Conservation (phyloP, 768 basidiomycete species). For the Trametes cingulata region DNA sequence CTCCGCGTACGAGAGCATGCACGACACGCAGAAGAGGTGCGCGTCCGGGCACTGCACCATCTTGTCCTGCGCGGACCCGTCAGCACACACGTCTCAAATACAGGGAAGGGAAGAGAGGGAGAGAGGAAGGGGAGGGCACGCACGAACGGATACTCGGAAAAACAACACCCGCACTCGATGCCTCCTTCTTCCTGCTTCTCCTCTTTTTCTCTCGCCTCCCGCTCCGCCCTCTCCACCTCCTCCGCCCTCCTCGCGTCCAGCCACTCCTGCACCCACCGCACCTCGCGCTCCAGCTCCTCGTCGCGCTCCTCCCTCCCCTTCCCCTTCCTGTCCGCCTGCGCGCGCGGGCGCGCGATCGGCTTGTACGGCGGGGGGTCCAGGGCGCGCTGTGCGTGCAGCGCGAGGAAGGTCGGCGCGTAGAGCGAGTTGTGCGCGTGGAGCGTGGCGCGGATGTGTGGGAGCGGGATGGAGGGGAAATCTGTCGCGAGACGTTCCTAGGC, state of each 20-base stretch:
- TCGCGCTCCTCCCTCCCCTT: constrained; percentile 42
- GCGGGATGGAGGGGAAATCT: constrained; percentile 61
- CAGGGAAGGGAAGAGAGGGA: too few relatives aligned
- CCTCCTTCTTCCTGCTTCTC: constrained; percentile 54
- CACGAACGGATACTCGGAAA: constrained; percentile 69
- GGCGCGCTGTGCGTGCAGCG: constrained; percentile 43
- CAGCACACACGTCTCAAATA: too few relatives aligned
- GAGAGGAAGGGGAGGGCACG: constrained; percentile 30
- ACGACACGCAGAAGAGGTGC: constrained; percentile 81
- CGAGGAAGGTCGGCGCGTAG: constrained; percentile 68
- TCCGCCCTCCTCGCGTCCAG: constrained; percentile 34
- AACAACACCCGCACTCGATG: constrained; percentile 90
- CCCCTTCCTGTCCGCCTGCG: constrained; percentile 36
- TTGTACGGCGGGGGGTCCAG: constrained; percentile 37
- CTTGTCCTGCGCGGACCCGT: constrained; percentile 54
- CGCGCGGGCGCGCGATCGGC: constrained; percentile 34
- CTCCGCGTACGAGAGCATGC: constrained; percentile 68
- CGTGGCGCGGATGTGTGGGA: constrained; percentile 49
- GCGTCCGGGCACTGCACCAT: constrained; percentile 90
- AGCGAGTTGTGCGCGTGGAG: constrained; percentile 43
- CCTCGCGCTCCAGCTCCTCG: constrained; percentile 46
- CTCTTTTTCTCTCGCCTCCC: too few relatives aligned
- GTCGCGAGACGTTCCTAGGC: constrained; percentile 50
- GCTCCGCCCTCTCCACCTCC: constrained; percentile 38
- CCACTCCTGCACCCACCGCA: constrained; percentile 47